phyloP scores from a whole-genome alignment of 768 basidiomycete genomes.

The Sarcomyxa edulis region DNA sequence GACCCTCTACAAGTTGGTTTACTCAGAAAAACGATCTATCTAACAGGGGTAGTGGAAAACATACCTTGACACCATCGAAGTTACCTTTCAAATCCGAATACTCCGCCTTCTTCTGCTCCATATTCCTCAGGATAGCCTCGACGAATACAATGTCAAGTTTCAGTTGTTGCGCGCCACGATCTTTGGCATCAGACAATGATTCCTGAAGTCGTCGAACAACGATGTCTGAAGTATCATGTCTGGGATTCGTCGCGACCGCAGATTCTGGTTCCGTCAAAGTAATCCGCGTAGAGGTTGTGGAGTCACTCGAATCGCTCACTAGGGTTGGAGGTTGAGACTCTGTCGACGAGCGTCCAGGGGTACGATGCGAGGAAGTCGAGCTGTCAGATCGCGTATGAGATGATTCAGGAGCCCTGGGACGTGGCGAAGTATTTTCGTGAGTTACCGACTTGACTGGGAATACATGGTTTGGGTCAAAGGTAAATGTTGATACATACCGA shows the following conservation, averaged over 20 bases:
- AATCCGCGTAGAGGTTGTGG: conserved; percentile 25
- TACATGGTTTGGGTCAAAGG: no score
- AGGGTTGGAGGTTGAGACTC: conserved; percentile 15
- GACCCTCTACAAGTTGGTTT: conserved; percentile 82
- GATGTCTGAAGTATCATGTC: conserved; percentile 37
- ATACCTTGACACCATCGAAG: conserved; percentile 85
- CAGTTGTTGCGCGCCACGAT: conserved; percentile 54
- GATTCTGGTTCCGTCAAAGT: conserved; percentile 41
- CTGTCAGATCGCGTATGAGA: no score
- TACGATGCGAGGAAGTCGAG: neutral
- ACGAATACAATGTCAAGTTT: conserved; percentile 71
- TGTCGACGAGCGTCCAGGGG: conserved; percentile 19
- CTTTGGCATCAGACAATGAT: conserved; percentile 52
- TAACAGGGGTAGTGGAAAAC: no score
- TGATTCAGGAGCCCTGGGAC: no score
- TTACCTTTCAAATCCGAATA: conserved; percentile 62
- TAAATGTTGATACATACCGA: no score
- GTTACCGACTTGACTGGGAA: no score
- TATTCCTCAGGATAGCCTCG: conserved; percentile 58
- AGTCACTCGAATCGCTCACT: neutral
- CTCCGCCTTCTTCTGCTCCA: conserved; percentile 62
- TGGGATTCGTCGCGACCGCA: conserved; percentile 15
- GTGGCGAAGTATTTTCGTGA: no score
- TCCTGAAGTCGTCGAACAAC: conserved; percentile 54
- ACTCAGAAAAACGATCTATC: no score